Conservation (phyloP, 176 grass and related monocot genomes). For the Cenchrus purpureus region DNA sequence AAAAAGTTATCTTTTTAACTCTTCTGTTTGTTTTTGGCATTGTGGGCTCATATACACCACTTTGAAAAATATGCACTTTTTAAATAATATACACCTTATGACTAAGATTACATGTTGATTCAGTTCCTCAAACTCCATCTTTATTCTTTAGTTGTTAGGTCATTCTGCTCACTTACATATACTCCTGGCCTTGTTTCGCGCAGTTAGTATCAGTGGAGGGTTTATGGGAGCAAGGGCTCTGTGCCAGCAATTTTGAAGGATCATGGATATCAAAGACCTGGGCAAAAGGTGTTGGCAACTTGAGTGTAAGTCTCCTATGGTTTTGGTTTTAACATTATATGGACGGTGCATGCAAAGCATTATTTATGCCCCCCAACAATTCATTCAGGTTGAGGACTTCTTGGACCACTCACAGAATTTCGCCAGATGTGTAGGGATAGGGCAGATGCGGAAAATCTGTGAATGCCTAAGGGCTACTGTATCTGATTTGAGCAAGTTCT, state of each 20-base stretch:
- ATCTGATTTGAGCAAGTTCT: constrained; percentile 59
- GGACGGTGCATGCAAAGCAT: constrained; percentile 2
- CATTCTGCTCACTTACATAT: constrained; percentile 15
- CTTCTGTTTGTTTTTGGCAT: constrained; percentile 9
- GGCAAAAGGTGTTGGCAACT: constrained; percentile 48
- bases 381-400: constrained; percentile 89
- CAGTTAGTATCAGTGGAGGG: constrained; percentile 69
- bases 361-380: constrained; percentile 33
- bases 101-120: constrained; percentile 4
- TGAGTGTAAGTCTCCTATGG: constrained; percentile 67
- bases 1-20: not conserved
- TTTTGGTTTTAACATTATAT: not conserved
- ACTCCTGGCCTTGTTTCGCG: constrained; percentile 38
- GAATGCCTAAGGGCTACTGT: constrained; percentile 54
- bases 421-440: constrained; percentile 64
- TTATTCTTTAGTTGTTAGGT: not conserved
- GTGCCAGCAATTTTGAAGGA: constrained; percentile 83
- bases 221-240: constrained; percentile 85
- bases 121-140: not conserved
- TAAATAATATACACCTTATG: not conserved
- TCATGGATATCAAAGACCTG: constrained; percentile 75
- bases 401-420: constrained; percentile 84
- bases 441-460: constrained; percentile 66
- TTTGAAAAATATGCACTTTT: not conserved
- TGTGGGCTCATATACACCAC: not conserved